phyloP scores from a whole-genome alignment of 108 stramenopile species.

The Thalassiosira profunda region DNA sequence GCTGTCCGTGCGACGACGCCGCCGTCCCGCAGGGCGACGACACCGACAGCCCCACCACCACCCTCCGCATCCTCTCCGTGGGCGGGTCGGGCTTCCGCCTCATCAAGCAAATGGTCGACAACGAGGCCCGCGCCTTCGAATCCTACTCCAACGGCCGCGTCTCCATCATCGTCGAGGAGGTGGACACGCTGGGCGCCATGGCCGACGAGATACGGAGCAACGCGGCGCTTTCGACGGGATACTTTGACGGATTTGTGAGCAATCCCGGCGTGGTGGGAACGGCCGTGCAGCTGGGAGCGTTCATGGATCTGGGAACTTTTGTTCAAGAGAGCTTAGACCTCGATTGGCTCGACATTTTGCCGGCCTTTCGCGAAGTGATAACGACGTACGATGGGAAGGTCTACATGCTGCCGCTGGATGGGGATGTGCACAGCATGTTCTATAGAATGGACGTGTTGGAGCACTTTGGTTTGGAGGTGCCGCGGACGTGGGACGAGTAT shows the following conservation, averaged over 20 bases:
- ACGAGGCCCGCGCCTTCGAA: not conserved
- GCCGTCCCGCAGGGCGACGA: too few species aligned
- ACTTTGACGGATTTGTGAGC: not conserved
- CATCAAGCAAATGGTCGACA: not conserved
- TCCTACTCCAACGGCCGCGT: not conserved
- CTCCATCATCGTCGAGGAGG: not conserved
- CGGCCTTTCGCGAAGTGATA: slow-evolving; percentile 8
- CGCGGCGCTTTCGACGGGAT: not conserved
- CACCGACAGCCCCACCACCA: too few species aligned
- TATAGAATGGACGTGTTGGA: slow-evolving; percentile 58
- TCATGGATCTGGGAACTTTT: not conserved
- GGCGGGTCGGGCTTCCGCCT: too few species aligned
- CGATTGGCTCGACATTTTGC: slow-evolving; percentile 7
- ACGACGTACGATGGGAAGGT: slow-evolving; percentile 21
- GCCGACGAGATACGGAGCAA: not conserved
- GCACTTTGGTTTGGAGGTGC: slow-evolving; percentile 27
- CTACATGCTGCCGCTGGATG: slow-evolving; percentile 43
- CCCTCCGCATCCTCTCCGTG: too few species aligned
- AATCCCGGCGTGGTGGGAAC: not conserved
- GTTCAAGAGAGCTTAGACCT: not conserved
- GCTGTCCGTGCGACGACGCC: too few species aligned
- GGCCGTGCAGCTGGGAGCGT: not conserved
- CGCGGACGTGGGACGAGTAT: slow-evolving; percentile 65
- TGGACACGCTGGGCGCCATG: not conserved
- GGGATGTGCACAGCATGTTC: slow-evolving; percentile 39